Evolutionary conservation across 768 basidiomycete genomes (phyloP), one percentile per base, ranked within the genome.

Genomic region (Phaeotremella skinneri): DNA sequence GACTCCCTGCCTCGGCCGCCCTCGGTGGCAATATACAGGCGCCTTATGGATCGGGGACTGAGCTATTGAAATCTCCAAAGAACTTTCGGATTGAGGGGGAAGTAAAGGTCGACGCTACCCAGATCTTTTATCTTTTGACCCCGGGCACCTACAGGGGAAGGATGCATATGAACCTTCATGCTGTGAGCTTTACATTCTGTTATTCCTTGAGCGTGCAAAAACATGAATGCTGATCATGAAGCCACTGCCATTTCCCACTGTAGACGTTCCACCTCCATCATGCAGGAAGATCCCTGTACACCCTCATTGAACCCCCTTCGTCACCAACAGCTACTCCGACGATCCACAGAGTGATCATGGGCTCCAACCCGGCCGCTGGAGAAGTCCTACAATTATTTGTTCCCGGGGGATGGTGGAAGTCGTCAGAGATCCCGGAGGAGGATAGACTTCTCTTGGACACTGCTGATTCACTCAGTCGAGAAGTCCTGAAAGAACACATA

Each of bases 381-480:
- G 83, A 84, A 69, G 72, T 76, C 1, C 78, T 80, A 3, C 80
- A 81, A 71, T 77, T 84, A 13, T 72, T 83, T 62, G 58, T 81
- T 21, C 68, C 70, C 7, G 65, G 62, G n/a, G 77, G 74, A 66
- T 76, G 76, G 68, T 78, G 75, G 76, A 74, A 75, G 55, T 78
- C 76, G 2, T 66, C 63, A 41, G 75, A 79, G 49, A 63, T 77
- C 27, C 77, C 72, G 2, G 57, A 67, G 5, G 76, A 78, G 49
- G 77, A 76, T 58, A 55, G 75, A 2, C 14, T 51, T 3, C 25
- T 67, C 5, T 39, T 63, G 4, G 56, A 61, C 49, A 37, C 42
- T 4, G 55, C 56, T 16, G 58, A 51, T 26, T 48, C 57, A 7
- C 29, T 48, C 11, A 52, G 39, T 2, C 34, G 49, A 11, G 57